Evolutionary conservation across 108 stramenopile genomes (phyloP), one percentile per base, ranked within the genome.

Genomic region (Mayamaea pseudoterrestris): DNA sequence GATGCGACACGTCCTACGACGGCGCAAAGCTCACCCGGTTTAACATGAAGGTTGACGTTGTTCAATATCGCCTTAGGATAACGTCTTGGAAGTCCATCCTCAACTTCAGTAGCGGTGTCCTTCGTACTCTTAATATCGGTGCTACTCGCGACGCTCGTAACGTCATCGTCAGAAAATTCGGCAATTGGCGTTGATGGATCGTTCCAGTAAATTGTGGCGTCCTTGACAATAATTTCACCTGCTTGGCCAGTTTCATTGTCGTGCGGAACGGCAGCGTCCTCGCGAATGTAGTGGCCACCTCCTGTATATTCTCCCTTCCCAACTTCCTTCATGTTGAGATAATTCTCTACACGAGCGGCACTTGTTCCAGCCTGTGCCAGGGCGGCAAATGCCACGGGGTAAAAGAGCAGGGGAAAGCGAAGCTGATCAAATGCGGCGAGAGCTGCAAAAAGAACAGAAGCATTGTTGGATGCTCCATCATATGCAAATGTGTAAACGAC

Each of bases 341-440:
- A 69, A 8, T 35, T 39, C 41, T 53, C 47, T 25, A 66, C 50
- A 11, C 73, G 44, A 8, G 39, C 50, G 23, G 47, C 55, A 44
- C 74, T 76, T n/a, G 78, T 72, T 57, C 71, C 61, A 8, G 71
- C 74, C 45, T 83, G 81, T 25, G 64, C 74, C 14, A 68, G 71
- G 43, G 76, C 71, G 16, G 74, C 77, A 17, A 83, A 36, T 0
- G 65, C 64, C 77, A 78, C 68, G 1, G 95, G 97, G 1, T 95
- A 55, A 73, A 95, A 90, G 40, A 92, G 71, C 25, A 99, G 78
- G 2, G 98, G 98, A 68, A 99, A 97, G 17, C 96, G 81, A 12
- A 99, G 78, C 16, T 95, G 66, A 41, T 95, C 87, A 57, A 99
- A 96, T 16, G 98, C 65, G 0, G 94, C 76, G 17, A 99, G 55